phyloP scores from a whole-genome alignment of 306 rosid genomes.

The Prosopis cineraria region DNA sequence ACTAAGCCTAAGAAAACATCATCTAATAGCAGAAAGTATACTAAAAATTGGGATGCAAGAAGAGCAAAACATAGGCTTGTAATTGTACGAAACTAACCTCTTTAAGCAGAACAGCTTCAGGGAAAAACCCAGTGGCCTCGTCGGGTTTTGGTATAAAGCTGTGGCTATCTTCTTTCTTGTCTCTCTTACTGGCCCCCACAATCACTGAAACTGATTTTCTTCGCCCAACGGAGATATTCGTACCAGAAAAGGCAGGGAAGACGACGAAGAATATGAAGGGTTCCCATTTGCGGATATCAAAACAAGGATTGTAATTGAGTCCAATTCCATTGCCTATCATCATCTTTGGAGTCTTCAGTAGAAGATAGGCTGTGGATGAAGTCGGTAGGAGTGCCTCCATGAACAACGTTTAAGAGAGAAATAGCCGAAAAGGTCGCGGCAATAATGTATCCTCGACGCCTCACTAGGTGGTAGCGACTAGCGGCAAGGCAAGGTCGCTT shows the following conservation, averaged over 20 bases:
- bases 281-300: constrained; percentile 29
- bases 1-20: neutral
- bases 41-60: neutral
- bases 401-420: neutral
- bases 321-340: constrained; percentile 24
- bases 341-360: constrained; percentile 31
- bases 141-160: constrained; percentile 63
- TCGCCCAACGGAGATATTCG: constrained; percentile 27
- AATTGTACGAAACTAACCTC: constrained; percentile 46
- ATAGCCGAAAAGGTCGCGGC: neutral
- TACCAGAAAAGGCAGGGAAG: constrained; percentile 37
- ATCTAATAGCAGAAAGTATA: neutral
- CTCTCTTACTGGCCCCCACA: constrained; percentile 51
- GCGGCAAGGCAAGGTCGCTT: no score
- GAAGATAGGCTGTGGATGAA: constrained; percentile 41
- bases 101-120: constrained; percentile 90
- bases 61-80: constrained; percentile 21
- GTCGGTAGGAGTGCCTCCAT: constrained; percentile 54
- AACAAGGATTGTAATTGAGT: constrained; percentile 28
- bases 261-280: constrained; percentile 41
- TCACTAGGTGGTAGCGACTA: no score
- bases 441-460: neutral
- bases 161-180: constrained; percentile 61
- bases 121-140: constrained; percentile 76
- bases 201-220: constrained; percentile 49